These are phyloP conservation scores for Coniochaeta ligniaria DNA, from an alignment of 2,329 filamentous ascomycete species.

Conservation along the genomic window DNA sequence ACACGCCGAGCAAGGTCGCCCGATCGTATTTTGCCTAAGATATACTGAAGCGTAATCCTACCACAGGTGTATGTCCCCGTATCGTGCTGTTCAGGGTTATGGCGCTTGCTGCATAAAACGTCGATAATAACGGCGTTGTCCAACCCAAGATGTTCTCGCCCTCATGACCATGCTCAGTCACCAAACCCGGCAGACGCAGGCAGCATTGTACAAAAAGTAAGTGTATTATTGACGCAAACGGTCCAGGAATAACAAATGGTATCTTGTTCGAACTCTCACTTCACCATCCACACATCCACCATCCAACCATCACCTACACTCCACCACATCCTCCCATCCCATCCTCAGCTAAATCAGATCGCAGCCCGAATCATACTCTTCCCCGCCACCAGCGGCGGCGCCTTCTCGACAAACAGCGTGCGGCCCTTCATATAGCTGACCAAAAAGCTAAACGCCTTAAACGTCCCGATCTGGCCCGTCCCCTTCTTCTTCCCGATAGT, in stretches of 20 bases:
- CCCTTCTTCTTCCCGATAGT: slow-evolving; percentile 17
- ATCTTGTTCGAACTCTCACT: not conserved
- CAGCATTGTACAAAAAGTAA: no score
- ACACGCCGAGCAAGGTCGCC: no score
- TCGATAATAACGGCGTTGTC: no score
- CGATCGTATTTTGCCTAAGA: no score
- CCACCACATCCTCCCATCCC: not conserved
- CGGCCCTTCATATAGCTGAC: slow-evolving; percentile 15
- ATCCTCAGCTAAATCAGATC: not conserved
- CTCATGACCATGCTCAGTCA: no score
- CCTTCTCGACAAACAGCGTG: not conserved
- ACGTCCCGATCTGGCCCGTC: slow-evolving; percentile 18
- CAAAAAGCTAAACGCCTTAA: slow-evolving; percentile 13
- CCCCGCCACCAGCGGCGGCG: not conserved
- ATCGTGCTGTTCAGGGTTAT: no score
- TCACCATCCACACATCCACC: not conserved
- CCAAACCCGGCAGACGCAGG: no score
- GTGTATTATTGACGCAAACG: no score
- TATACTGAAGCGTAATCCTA: no score
- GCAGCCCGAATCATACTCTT: not conserved
- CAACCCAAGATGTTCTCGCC: no score
- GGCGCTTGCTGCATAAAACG: no score
- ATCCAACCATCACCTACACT: not conserved
- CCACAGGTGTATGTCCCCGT: no score
- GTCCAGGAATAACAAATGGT: not conserved